phyloP scores from a whole-genome alignment of 495 filamentous ascomycete species.

The Xylaria scruposa region DNA sequence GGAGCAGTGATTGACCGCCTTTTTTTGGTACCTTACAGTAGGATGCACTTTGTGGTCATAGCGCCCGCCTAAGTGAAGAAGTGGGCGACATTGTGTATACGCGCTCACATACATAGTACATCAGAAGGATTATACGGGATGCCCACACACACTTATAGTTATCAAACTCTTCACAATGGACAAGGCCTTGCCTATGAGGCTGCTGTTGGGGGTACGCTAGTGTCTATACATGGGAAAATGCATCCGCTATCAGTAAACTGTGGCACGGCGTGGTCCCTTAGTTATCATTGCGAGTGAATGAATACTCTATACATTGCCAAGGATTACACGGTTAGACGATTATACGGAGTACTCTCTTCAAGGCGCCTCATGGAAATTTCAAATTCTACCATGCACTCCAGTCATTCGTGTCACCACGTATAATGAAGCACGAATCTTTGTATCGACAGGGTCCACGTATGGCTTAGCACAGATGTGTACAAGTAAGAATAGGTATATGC shows the following conservation, averaged over 20 bases:
- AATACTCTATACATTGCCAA: neutral
- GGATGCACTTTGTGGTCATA: neutral
- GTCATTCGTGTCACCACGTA: neutral
- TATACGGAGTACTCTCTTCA: neutral
- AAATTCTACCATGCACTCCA: constrained; percentile 16
- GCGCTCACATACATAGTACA: neutral
- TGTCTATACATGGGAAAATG: neutral
- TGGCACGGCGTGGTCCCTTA: neutral
- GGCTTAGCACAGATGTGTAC: neutral
- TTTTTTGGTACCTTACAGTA: neutral
- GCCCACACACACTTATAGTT: neutral
- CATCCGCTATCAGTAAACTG: neutral
- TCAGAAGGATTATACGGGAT: constrained; percentile 21
- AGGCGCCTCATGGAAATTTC: neutral
- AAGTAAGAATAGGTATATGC: neutral
- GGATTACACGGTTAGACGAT: constrained; percentile 17
- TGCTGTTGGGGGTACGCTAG: neutral
- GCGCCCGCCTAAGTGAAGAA: neutral
- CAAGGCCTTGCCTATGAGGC: constrained; percentile 8
- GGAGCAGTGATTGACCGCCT: constrained; percentile 14
- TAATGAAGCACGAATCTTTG: neutral
- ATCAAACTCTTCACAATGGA: neutral
- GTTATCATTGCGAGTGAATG: neutral
- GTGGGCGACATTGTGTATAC: neutral
- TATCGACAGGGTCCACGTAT: neutral